phyloP scores from a whole-genome alignment of 306 rosid genomes.

The Acmispon strigosus region DNA sequence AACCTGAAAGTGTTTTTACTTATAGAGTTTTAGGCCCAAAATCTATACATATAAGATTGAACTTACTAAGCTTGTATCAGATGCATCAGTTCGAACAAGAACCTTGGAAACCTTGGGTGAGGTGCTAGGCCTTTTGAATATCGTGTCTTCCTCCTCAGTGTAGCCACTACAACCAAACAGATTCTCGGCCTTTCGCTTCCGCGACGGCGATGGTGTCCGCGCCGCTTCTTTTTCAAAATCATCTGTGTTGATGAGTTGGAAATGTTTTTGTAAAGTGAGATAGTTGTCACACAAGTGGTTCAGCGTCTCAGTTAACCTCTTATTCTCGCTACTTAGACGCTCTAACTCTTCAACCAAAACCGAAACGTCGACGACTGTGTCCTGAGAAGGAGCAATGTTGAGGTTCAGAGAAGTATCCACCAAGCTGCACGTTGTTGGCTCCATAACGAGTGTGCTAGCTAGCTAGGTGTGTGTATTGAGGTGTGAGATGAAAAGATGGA shows the following conservation, averaged over 20 bases:
- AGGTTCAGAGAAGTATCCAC: conserved; percentile 61
- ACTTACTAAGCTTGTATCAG: conserved; percentile 61
- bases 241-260: neutral
- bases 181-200: conserved; percentile 49
- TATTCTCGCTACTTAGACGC: conserved; percentile 54
- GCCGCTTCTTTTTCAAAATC: conserved; percentile 10
- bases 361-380: neutral
- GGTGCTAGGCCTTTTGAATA: conserved; percentile 31
- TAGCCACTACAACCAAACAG: neutral
- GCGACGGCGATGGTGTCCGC: neutral
- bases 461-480: neutral
- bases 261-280: conserved; percentile 35
- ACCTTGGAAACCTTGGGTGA: conserved; percentile 47
- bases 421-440: conserved; percentile 8
- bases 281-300: conserved; percentile 37
- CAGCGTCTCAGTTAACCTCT: conserved; percentile 44
- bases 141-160: conserved; percentile 40
- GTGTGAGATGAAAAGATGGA: neutral
- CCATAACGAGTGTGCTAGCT: conserved; percentile 12
- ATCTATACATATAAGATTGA: neutral
- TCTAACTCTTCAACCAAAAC: conserved; percentile 41
- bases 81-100: conserved; percentile 49
- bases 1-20: too few species aligned
- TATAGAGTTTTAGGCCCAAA: too few species aligned
- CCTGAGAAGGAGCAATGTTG: conserved; percentile 29